phyloP scores from a whole-genome alignment of 768 basidiomycete species.

The Mycena indigotica region DNA sequence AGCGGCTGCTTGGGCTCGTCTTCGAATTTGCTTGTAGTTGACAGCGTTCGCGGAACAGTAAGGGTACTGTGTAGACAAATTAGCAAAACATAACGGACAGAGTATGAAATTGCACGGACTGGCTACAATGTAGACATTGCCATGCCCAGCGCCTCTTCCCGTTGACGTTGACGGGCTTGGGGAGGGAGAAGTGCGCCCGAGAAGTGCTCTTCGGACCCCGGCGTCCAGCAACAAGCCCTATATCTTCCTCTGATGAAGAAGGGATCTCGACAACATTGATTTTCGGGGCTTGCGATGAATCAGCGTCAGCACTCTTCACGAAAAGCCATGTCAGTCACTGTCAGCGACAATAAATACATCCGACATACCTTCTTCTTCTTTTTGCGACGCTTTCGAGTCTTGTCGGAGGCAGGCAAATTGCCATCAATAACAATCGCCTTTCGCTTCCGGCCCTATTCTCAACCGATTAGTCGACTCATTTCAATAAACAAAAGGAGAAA shows the following conservation, averaged over 20 bases:
- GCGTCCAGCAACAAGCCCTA: not conserved
- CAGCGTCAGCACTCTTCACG: not conserved
- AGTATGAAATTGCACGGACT: not conserved
- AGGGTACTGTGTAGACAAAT: not conserved
- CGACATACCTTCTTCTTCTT: not conserved
- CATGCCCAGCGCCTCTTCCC: not conserved
- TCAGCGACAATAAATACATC: not conserved
- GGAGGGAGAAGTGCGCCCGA: not conserved
- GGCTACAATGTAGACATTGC: not conserved
- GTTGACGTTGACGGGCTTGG: not conserved
- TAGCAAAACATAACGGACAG: not conserved
- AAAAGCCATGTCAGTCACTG: not conserved
- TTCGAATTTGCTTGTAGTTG: conserved; percentile 15
- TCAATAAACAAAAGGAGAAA: not conserved
- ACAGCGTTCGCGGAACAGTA: conserved; percentile 10
- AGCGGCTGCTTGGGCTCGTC: conserved; percentile 24
- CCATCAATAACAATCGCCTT: not conserved
- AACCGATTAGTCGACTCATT: not conserved
- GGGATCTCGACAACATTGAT: not conserved
- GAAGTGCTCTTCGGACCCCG: not conserved
- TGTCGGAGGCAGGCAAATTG: not conserved
- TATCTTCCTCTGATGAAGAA: not conserved
- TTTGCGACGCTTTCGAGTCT: not conserved
- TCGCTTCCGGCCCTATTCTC: not conserved
- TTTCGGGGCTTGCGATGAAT: not conserved